Conservation (phyloP, 176 grass and related monocot genomes). For the Typha latifolia region DNA sequence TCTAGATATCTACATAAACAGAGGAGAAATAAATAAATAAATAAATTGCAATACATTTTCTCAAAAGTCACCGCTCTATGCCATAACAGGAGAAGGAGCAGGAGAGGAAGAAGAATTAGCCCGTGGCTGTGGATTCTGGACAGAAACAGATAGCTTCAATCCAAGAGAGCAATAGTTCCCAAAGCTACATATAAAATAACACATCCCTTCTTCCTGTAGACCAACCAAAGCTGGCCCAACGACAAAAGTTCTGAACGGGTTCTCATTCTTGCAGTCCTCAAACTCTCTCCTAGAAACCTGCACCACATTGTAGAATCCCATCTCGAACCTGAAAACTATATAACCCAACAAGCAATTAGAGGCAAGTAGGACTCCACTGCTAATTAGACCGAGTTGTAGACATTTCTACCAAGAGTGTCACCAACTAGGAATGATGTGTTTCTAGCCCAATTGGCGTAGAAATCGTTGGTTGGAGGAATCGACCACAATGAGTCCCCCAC, state of each 20-base stretch:
- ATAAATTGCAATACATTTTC: too few relatives aligned
- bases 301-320: constrained; percentile 46
- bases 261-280: constrained; percentile 18
- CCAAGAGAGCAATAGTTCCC: constrained; percentile 50
- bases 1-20: neutral
- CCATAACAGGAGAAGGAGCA: neutral
- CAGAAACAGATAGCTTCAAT: constrained; percentile 9
- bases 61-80: too few relatives aligned
- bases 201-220: constrained; percentile 13
- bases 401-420: constrained; percentile 24
- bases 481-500: constrained; percentile 42
- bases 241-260: constrained; percentile 14
- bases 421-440: constrained; percentile 29
- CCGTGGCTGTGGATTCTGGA: neutral
- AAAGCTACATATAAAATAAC: constrained; percentile 32
- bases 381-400: neutral
- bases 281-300: constrained; percentile 35
- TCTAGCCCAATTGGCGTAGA: constrained; percentile 34
- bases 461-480: constrained; percentile 28
- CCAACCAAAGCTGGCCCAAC: constrained; percentile 13
- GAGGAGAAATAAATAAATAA: too few relatives aligned
- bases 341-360: neutral
- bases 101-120: constrained; percentile 3
- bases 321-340: constrained; percentile 43
- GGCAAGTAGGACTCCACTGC: too few relatives aligned